Percentiles rank a stretch among this genome's conserved stretches.
Conservation (phyloP, 345 rosid species). For the Gossypium ekmanianum region DNA sequence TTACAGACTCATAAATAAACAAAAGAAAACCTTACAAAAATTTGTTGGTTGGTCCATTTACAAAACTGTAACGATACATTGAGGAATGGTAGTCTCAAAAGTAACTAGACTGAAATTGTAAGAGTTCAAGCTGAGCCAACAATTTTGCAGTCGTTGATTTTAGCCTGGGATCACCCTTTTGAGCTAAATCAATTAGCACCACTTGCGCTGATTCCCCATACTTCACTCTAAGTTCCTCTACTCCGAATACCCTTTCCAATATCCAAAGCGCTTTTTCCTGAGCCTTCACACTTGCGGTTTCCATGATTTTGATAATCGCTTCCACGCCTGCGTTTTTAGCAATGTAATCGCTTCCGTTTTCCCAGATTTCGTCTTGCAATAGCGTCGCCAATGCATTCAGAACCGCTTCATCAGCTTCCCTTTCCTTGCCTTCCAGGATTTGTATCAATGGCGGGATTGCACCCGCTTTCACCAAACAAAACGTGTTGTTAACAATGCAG, state of each 20-base stretch:
- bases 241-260: constrained; percentile 45
- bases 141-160: constrained; percentile 42
- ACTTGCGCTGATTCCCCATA: constrained; percentile 48
- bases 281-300: constrained; percentile 38
- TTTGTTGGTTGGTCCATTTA: not conserved
- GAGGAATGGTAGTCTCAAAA: constrained; percentile 27
- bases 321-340: constrained; percentile 35
- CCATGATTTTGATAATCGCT: constrained; percentile 43
- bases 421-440: constrained; percentile 39
- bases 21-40: not conserved
- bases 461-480: constrained; percentile 62
- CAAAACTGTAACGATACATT: not conserved
- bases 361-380: constrained; percentile 53
- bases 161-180: constrained; percentile 43
- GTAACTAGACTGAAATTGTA: constrained; percentile 58
- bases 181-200: constrained; percentile 57
- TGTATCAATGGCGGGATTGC: constrained; percentile 46
- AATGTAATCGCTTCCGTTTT: constrained; percentile 49
- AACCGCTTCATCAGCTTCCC: constrained; percentile 56
- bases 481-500: constrained; percentile 45
- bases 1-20: not conserved
- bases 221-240: constrained; percentile 38
- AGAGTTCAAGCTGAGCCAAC: constrained; percentile 54
- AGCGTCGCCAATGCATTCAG: constrained; percentile 51
- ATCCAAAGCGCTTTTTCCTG: constrained; percentile 58